A percentile compares a stretch with the other conserved stretches of the same genome.
Conservation (phyloP, 345 rosid species). For the Linum trigynum region DNA sequence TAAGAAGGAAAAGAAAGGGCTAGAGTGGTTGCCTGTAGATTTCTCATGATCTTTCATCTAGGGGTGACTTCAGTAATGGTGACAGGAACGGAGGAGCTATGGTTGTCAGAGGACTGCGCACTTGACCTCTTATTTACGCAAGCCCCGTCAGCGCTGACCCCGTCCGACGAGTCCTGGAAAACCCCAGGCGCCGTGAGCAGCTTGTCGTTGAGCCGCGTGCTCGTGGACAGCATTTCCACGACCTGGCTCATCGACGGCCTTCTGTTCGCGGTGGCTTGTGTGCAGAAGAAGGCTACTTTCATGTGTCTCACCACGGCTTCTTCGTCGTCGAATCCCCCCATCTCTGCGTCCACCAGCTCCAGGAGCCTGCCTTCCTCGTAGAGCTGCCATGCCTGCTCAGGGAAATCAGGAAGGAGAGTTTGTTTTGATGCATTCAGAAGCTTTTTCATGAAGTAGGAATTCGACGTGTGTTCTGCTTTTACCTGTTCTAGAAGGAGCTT, state of each 20-base stretch:
- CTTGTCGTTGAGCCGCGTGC: constrained; percentile 39
- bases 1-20: background rate
- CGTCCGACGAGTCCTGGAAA: constrained; percentile 27
- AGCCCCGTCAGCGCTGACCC: constrained; percentile 8
- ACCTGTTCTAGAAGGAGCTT: constrained; percentile 58
- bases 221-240: constrained; percentile 46
- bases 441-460: no score
- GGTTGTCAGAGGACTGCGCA: constrained; percentile 20
- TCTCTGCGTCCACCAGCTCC: constrained; percentile 47
- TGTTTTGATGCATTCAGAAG: no score
- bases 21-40: no score
- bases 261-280: constrained; percentile 43
- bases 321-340: constrained; percentile 41
- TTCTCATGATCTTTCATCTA: constrained; percentile 24
- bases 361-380: constrained; percentile 36
- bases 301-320: constrained; percentile 36
- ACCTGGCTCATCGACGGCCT: constrained; percentile 65
- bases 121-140: constrained; percentile 26
- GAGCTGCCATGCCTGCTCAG: constrained; percentile 54
- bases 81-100: constrained; percentile 33
- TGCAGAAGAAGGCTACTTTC: constrained; percentile 64
- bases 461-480: no score
- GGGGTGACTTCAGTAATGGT: constrained; percentile 50
- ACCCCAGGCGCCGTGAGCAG: constrained; percentile 51
- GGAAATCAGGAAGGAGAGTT: background rate